A percentile compares a stretch with the other conserved stretches of the same genome.
Conservation (phyloP, 2,329 filamentous ascomycete species). For the Magnaporthiopsis rhizophila region DNA sequence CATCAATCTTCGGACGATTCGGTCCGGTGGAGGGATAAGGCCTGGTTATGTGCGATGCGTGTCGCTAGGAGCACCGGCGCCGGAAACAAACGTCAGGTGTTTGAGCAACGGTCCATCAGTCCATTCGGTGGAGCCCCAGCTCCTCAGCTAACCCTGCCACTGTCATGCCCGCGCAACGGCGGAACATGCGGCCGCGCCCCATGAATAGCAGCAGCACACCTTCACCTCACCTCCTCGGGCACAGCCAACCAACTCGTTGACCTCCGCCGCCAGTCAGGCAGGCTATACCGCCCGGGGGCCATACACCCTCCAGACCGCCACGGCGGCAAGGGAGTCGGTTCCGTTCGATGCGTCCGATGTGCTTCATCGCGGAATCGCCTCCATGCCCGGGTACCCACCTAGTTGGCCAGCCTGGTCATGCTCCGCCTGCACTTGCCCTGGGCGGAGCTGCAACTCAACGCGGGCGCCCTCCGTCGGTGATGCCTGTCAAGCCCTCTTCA, state of each 20-base stretch:
- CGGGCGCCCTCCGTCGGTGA: not conserved
- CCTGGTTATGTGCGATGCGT: too few relatives aligned
- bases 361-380: not conserved
- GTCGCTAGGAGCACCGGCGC: not conserved
- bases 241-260: not conserved
- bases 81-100: not conserved
- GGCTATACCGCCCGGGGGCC: not conserved
- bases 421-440: not conserved
- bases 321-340: not conserved
- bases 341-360: not conserved
- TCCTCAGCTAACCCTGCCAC: not conserved
- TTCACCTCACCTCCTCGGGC: too few relatives aligned
- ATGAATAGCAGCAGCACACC: not conserved
- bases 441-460: not conserved
- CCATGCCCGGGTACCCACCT: not conserved
- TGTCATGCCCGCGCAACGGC: not conserved
- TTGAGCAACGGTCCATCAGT: not conserved
- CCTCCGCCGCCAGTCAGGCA: not conserved
- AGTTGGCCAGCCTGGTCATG: not conserved
- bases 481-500: not conserved
- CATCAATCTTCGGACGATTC: not conserved
- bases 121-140: not conserved
- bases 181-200: not conserved
- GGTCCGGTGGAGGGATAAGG: not conserved
- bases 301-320: too few relatives aligned